Base-by-base conservation (phyloP, 805 yeast species). In the Sugiyamaella smithiae region DNA sequence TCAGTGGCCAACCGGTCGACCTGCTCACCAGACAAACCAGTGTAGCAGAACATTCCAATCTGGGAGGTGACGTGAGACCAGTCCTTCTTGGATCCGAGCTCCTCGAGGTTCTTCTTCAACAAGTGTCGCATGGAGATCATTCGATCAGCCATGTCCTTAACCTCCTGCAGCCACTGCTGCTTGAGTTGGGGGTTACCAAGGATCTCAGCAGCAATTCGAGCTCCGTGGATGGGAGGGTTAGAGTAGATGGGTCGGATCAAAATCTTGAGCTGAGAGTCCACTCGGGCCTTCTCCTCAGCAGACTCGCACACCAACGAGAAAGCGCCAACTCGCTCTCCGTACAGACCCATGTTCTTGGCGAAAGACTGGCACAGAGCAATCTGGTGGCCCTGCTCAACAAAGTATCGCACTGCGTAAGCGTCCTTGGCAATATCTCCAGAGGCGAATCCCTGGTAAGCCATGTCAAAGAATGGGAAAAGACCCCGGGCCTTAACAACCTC, bases 391-490 rank as follows among this genome's bases (percentile, higher is more conserved):
- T 69, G 68, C 44, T 68, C 64, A 17, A 71, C 66, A 52, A 76
- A 70, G 64, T 73, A 63, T 44, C 79, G 69, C 32, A 80, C 62
- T 4, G 81, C 67, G 60, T 72, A 77, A 23, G 82, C 83, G 67
- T 90, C 98, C 62, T 80, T 72, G 64, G 77, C 80, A 55, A 88
- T 78, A 59, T 82, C 78, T 49, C 97, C 97, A 2, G 95, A 80
- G 42, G 95, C 88, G 62, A 91, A 87, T 20, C 97, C 98, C 70
- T 90, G 97, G 73, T 90, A 90, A 1, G 97, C 97, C 82, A 85
- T 82, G 72, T 90, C 98, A 53, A 90, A 80, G 64, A 91, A 74
- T 35, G 96, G 95, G 67, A 85, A 77, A 60, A 87, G 77, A 38
- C 76, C 70, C 64, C 79, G 78, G 43, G 72, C 66, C 58, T 77